These are phyloP conservation scores for Puccinia hordei DNA, from an alignment of 1,284 basidiomycete genomes.

Conservation along the genomic window DNA sequence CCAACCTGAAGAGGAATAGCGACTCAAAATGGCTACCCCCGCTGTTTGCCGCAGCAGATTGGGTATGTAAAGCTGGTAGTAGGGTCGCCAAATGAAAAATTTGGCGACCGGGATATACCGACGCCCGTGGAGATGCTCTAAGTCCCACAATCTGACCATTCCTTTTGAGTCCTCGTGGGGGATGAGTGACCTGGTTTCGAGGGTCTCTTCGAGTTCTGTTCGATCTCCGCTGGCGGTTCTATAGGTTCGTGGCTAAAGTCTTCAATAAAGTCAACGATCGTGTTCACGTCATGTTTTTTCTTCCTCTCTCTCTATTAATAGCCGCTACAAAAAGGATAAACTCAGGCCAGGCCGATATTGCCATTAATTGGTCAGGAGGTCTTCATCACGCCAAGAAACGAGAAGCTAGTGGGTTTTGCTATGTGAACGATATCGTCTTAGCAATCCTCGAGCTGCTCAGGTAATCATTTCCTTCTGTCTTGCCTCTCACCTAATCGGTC, in stretches of 20 bases:
- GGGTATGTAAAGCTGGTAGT: too few species aligned
- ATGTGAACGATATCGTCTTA: constrained; percentile 87
- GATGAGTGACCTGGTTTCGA: constrained; percentile 97
- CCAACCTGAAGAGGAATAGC: too few species aligned
- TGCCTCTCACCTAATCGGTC: background rate
- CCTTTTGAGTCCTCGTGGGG: constrained; percentile 68
- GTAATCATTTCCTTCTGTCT: constrained; percentile 61
- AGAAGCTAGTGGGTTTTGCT: constrained; percentile 95
- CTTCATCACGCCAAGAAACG: constrained; percentile 97
- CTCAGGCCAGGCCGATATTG: constrained; percentile 81
- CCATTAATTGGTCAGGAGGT: constrained; percentile 97
- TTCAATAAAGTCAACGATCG: background rate
- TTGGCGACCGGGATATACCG: too few species aligned
- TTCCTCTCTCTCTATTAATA: background rate
- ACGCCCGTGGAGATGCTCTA: too few species aligned
- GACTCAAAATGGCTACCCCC: too few species aligned
- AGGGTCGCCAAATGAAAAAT: too few species aligned
- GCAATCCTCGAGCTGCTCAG: constrained; percentile 83
- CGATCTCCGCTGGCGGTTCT: constrained; percentile 89
- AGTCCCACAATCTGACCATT: too few species aligned
- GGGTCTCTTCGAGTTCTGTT: constrained; percentile 94
- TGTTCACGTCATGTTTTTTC: background rate
- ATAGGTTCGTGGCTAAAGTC: constrained; percentile 9
- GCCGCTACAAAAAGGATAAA: constrained; percentile 81
- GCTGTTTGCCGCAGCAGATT: too few species aligned